phyloP scores from a whole-genome alignment of 75 land plant species.

The Selaginella moellendorffii region DNA sequence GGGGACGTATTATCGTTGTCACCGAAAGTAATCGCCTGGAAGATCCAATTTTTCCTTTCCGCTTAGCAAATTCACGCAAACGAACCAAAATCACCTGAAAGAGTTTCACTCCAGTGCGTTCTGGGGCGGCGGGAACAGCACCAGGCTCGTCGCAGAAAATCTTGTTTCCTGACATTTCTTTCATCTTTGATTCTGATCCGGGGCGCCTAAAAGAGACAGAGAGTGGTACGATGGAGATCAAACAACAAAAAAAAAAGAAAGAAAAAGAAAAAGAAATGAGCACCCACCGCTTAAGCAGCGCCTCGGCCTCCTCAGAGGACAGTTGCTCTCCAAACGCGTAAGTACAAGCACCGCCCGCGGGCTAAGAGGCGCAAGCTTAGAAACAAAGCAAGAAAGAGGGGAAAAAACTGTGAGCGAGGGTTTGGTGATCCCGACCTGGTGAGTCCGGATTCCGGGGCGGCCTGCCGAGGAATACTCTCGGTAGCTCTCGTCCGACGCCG shows the following conservation, averaged over 20 bases:
- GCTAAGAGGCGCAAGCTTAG: slow-evolving; percentile 7
- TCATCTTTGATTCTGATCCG: slow-evolving; percentile 62
- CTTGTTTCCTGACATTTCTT: slow-evolving; percentile 93
- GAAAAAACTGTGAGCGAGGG: background rate
- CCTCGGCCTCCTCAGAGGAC: slow-evolving; percentile 31
- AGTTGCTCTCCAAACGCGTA: slow-evolving; percentile 29
- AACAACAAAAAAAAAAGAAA: background rate
- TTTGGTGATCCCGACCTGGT: slow-evolving; percentile 17
- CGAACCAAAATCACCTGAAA: no score
- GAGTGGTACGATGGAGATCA: no score
- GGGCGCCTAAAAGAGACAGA: slow-evolving; percentile 54
- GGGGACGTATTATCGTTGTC: slow-evolving; percentile 53
- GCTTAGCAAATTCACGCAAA: no score
- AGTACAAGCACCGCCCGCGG: slow-evolving; percentile 32
- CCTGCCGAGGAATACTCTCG: background rate
- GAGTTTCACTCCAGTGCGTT: background rate
- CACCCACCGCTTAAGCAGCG: slow-evolving; percentile 25
- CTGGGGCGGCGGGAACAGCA: background rate
- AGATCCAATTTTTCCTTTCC: no score
- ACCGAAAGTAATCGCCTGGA: slow-evolving; percentile 70
- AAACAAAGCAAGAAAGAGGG: background rate
- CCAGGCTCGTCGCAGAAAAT: slow-evolving; percentile 33
- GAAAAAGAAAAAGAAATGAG: background rate
- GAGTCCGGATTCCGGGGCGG: slow-evolving; percentile 19
- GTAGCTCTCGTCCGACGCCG: slow-evolving; percentile 14